A percentile compares a stretch with the other conserved stretches of the same genome.
Evolutionary conservation across 2,329 filamentous ascomycete species (phyloP).

Genomic region (Arthrobotrys megalospora): DNA sequence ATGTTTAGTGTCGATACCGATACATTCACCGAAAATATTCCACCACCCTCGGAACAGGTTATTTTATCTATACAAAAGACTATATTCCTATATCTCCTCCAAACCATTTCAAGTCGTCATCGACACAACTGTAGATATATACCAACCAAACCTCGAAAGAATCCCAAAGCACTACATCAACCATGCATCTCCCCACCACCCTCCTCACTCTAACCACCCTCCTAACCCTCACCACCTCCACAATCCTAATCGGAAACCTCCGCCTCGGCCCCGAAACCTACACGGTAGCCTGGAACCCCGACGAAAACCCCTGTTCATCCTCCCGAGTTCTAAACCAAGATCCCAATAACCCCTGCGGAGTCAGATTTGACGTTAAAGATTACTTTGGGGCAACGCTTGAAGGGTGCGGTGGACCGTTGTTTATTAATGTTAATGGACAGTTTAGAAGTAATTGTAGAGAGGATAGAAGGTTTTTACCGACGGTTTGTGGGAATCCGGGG

Average conservation of each 20-base stretch:
- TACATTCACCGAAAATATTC: too few relatives aligned
- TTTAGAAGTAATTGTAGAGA: constrained; percentile 7
- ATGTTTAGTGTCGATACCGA: too few relatives aligned
- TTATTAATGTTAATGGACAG: constrained; percentile 11
- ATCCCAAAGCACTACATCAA: not conserved
- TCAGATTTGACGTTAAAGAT: constrained; percentile 18
- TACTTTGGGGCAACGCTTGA: not conserved
- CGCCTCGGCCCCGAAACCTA: constrained; percentile 3
- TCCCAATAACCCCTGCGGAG: constrained; percentile 1
- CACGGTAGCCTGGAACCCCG: constrained; percentile 11
- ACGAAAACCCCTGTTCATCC: constrained; percentile 13
- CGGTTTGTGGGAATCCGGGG: constrained; percentile 18
- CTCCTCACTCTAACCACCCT: not conserved
- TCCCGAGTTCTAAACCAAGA: constrained; percentile 2
- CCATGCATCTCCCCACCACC: not conserved
- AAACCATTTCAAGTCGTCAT: too few relatives aligned
- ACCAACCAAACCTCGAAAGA: too few relatives aligned
- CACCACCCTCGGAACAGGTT: too few relatives aligned
- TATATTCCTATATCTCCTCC: too few relatives aligned
- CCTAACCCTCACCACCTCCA: not conserved
- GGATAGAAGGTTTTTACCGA: constrained; percentile 7
- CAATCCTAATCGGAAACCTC: constrained; percentile 20
- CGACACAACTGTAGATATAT: too few relatives aligned
- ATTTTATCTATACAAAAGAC: too few relatives aligned
- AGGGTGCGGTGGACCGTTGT: constrained; percentile 20